Evolutionary conservation across 441 rosid species (phyloP).

Genomic region (Bocquillonia castaneifolia): DNA sequence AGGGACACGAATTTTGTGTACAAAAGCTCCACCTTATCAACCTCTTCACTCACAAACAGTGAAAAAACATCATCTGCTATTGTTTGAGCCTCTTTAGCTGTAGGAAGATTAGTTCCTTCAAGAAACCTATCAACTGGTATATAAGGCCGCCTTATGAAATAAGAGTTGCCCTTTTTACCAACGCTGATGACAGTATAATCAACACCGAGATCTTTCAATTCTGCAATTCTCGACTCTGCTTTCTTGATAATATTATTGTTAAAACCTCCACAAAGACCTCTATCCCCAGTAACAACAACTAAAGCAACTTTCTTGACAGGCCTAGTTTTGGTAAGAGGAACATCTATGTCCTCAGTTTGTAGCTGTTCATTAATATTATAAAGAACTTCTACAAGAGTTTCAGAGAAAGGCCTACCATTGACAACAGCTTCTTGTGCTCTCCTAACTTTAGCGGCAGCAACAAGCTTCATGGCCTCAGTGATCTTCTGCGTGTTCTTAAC

Average conservation of each 20-base stretch:
- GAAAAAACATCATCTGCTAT: conserved; percentile 90
- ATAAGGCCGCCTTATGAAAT: conserved; percentile 63
- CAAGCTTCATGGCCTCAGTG: conserved; percentile 96
- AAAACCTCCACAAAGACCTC: conserved; percentile 87
- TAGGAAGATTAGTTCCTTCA: conserved; percentile 57
- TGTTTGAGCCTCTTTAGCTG: conserved; percentile 89
- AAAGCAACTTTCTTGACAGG: conserved; percentile 86
- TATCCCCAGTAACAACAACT: conserved; percentile 78
- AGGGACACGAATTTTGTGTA: conserved; percentile 87
- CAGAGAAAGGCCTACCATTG: conserved; percentile 80
- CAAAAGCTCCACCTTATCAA: conserved; percentile 86
- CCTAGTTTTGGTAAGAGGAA: conserved; percentile 69
- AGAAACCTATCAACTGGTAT: conserved; percentile 68
- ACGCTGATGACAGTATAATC: conserved; percentile 73
- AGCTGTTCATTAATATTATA: conserved; percentile 84
- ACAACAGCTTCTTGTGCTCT: conserved; percentile 97
- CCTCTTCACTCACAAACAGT: conserved; percentile 77
- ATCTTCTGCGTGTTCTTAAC: conserved; percentile 90
- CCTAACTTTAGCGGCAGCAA: conserved; percentile 90
- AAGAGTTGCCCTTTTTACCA: conserved; percentile 83
- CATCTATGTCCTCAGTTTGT: conserved; percentile 71
- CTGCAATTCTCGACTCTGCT: conserved; percentile 62
- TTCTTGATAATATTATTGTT: conserved; percentile 65
- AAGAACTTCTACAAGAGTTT: conserved; percentile 78
- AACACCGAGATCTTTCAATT: conserved; percentile 60